Base-by-base conservation (phyloP, 768 basidiomycete species). In the Suillus cothurnatus region DNA sequence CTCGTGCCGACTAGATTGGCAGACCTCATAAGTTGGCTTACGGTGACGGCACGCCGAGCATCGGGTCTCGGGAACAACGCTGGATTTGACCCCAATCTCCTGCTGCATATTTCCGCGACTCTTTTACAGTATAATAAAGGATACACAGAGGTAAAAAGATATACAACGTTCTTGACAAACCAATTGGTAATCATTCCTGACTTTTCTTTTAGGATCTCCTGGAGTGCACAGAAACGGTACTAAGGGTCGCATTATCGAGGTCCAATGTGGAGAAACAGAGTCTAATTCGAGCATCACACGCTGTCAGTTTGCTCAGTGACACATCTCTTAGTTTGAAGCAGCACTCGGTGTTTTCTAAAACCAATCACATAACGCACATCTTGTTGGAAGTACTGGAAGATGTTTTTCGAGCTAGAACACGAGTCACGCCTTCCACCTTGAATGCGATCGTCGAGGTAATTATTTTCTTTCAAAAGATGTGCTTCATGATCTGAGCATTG, bases 91-190 rank as follows among this genome's bases (percentile, higher is more conserved):
- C 81, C 87, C 5, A 85, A 86, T 11, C 81, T 89, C 5, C 70
- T 92, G 12, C 69, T 93, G 21, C 58, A 73, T 4, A 83, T 89
- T 60, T 77, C 82, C 0, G 78, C 84, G 4, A 78, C 79, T 17
- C 78, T 92, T 36, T 77, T 90, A 17, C 81, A 86, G 63, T 81
- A 87, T 70, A 89, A 91, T 76, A 87, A 86, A 72, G 74, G 81
- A 26, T 79, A 85, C 53, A 82, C 81, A 70, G 80, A 85, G 65
- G 91, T 90, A 65, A 63, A 80, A 73, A 80, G 72, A 3, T 38
- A 6, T 32, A 23, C 28, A 61, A 14, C 9, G 7, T 41, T 31
- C 9, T 23, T 12, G 52, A 3, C 15, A 21, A 61, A 59, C 50
- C 8, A 17, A 63, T 59, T 31, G 4, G 39, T 39, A 31, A 34